phyloP scores from a whole-genome alignment of 345 rosid species.

The Corchorus olitorius region DNA sequence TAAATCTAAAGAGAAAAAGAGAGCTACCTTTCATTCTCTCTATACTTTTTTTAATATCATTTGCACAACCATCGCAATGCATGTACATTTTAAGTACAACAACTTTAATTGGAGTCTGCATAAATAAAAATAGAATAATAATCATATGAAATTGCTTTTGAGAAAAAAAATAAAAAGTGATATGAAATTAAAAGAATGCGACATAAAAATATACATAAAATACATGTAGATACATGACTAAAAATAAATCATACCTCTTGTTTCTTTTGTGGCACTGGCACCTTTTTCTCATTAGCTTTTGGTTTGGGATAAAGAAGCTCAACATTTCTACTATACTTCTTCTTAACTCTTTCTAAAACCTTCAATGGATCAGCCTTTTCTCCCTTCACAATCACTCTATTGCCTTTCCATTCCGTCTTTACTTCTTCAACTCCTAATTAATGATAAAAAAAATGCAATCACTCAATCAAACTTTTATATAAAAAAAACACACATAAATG shows the following conservation, averaged over 20 bases:
- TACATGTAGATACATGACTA: not conserved
- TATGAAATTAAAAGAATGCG: too few species aligned
- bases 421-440: slow-evolving; percentile 58
- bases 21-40: slow-evolving; percentile 53
- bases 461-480: not conserved
- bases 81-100: slow-evolving; percentile 51
- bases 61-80: slow-evolving; percentile 73
- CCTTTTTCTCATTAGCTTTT: slow-evolving; percentile 24
- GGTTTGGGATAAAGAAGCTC: slow-evolving; percentile 58
- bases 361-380: slow-evolving; percentile 47
- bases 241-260: slow-evolving; percentile 31
- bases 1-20: not conserved
- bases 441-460: not conserved
- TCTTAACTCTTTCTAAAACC: slow-evolving; percentile 49
- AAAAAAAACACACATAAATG: not conserved
- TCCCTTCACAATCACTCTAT: slow-evolving; percentile 53
- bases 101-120: slow-evolving; percentile 42
- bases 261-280: slow-evolving; percentile 33
- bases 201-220: too few species aligned
- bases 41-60: slow-evolving; percentile 47
- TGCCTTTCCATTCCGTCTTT: slow-evolving; percentile 32
- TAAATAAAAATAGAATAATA: not conserved
- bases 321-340: slow-evolving; percentile 49
- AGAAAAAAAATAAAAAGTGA: not conserved
- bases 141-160: not conserved